Evolutionary conservation across 2,329 filamentous ascomycete species (phyloP).

Genomic region (Colletotrichum chrysophilum): DNA sequence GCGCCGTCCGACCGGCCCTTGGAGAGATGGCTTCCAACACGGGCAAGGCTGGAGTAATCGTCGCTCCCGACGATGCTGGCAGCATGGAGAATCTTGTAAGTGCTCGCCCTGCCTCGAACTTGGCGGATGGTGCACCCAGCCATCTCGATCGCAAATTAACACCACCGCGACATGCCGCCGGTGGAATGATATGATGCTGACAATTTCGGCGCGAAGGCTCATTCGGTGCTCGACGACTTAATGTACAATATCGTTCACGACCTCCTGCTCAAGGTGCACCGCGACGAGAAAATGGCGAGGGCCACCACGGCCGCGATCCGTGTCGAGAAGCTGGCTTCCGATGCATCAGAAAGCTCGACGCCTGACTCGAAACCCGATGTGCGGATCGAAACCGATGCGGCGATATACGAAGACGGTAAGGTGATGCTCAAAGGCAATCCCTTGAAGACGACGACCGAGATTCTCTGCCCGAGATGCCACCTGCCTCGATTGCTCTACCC

Average conservation of each 20-base stretch:
- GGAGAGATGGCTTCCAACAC: conserved; percentile 45
- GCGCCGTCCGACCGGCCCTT: neutral
- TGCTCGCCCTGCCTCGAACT: conserved; percentile 16
- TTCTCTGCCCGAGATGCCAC: conserved; percentile 76
- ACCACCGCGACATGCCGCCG: neutral
- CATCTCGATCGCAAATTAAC: neutral
- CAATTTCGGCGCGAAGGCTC: conserved; percentile 47
- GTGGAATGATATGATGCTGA: conserved; percentile 1
- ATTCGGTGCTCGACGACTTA: conserved; percentile 74
- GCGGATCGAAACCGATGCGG: conserved; percentile 69
- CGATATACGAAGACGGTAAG: conserved; percentile 72
- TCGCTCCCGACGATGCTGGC: conserved; percentile 55
- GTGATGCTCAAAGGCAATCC: conserved; percentile 75
- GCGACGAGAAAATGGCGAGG: conserved; percentile 78
- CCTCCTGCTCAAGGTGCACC: conserved; percentile 75
- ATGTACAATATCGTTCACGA: conserved; percentile 80
- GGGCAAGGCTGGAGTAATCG: conserved; percentile 63
- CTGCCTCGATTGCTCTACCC: conserved; percentile 76
- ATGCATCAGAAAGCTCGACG: conserved; percentile 57
- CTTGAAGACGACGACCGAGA: conserved; percentile 72
- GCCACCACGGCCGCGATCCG: conserved; percentile 68
- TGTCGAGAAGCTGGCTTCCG: conserved; percentile 66
- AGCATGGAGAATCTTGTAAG: conserved; percentile 66
- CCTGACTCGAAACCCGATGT: conserved; percentile 61
- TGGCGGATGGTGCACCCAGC: neutral